Evolutionary conservation across 345 rosid genomes (phyloP).

Genomic region (Populus davidiana): DNA sequence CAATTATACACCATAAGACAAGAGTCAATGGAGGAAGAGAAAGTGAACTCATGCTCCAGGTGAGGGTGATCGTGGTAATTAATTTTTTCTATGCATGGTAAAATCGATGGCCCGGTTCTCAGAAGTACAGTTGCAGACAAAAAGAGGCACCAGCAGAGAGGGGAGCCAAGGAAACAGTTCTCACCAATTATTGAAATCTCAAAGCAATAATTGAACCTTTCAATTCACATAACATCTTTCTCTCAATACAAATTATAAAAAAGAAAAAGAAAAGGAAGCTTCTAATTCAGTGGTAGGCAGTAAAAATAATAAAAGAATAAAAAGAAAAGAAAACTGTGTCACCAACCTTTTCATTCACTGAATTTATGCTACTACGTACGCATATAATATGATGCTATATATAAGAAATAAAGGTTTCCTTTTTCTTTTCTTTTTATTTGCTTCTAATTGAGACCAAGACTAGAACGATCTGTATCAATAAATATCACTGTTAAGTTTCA

Average conservation of each 20-base stretch:
- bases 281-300: neutral
- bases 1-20: neutral
- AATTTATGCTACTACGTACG: neutral
- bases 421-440: neutral
- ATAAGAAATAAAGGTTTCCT: neutral
- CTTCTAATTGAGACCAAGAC: neutral
- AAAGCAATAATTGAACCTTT: slow-evolving; percentile 45
- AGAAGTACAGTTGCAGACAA: slow-evolving; percentile 13
- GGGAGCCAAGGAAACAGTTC: slow-evolving; percentile 28
- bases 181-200: slow-evolving; percentile 41
- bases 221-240: slow-evolving; percentile 10
- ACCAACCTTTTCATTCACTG: neutral
- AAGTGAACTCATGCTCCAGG: neutral
- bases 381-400: neutral
- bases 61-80: neutral
- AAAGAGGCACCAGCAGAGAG: slow-evolving; percentile 22
- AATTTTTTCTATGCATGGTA: neutral
- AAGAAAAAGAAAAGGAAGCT: neutral
- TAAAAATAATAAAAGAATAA: neutral
- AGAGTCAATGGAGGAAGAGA: neutral
- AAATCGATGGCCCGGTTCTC: neutral
- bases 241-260: neutral
- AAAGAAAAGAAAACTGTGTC: neutral
- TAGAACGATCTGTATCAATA: neutral
- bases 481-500: neutral